Evolutionary conservation across 768 basidiomycete species (phyloP).

Genomic region (Leccinum broughii): DNA sequence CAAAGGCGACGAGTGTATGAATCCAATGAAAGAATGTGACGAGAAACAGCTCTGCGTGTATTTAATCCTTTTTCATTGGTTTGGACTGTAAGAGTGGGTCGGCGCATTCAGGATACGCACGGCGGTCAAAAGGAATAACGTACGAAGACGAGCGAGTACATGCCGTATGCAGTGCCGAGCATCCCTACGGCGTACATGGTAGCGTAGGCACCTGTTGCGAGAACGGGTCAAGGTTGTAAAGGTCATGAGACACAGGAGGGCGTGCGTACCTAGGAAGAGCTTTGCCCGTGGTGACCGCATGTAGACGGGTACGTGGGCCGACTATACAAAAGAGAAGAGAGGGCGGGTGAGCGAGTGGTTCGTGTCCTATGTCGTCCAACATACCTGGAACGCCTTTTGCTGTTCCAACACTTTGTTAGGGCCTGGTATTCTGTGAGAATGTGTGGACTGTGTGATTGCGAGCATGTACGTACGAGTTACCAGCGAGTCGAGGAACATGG

Average conservation of each 20-base stretch:
- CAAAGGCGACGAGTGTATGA: constrained; percentile 7
- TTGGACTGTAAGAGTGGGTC: constrained; percentile 25
- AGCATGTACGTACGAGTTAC: constrained; percentile 56
- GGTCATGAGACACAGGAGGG: background rate
- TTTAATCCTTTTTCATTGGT: constrained; percentile 28
- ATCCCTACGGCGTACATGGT: constrained; percentile 55
- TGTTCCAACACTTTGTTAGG: constrained; percentile 66
- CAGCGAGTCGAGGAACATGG: constrained; percentile 58
- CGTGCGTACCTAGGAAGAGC: constrained; percentile 59
- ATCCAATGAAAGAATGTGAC: constrained; percentile 12
- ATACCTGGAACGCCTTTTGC: constrained; percentile 69
- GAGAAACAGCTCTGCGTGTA: constrained; percentile 15
- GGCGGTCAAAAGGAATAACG: constrained; percentile 10
- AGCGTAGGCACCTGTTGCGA: constrained; percentile 53
- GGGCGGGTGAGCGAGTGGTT: constrained; percentile 8
- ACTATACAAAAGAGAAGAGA: constrained; percentile 13
- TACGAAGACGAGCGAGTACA: constrained; percentile 49
- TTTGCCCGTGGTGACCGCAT: constrained; percentile 59
- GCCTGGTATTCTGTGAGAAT: constrained; percentile 32
- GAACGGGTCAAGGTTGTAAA: background rate
- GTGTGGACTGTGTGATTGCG: too few species aligned
- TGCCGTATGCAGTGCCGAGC: constrained; percentile 50
- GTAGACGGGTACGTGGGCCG: constrained; percentile 53
- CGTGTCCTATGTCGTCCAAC: background rate
- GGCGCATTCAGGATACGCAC: background rate